Evolutionary conservation across 148 eudicot species (phyloP).

Genomic region (Fagopyrum homotropicum): DNA sequence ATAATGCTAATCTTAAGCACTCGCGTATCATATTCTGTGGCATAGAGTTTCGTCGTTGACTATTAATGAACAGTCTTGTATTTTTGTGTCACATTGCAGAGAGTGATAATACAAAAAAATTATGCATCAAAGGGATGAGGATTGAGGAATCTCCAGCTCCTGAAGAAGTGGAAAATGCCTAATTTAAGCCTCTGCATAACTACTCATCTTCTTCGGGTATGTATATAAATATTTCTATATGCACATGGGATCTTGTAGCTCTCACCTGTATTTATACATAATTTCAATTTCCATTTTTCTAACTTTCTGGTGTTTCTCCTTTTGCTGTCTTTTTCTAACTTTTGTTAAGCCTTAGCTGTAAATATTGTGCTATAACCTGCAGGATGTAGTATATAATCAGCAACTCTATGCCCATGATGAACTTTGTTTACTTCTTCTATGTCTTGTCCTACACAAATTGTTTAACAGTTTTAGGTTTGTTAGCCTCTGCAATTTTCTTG

Average conservation of each 20-base stretch:
- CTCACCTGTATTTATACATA: background rate
- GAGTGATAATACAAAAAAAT: background rate
- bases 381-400: background rate
- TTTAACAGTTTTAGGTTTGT: conserved; percentile 4
- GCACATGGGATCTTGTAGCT: conserved; percentile 12
- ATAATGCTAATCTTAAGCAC: too few species aligned
- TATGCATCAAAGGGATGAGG: background rate
- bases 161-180: conserved; percentile 7
- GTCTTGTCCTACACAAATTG: conserved; percentile 6
- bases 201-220: background rate
- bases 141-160: conserved; percentile 7
- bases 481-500: conserved; percentile 10
- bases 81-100: background rate
- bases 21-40: background rate
- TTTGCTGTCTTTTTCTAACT: background rate
- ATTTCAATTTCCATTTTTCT: background rate
- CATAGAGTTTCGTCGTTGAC: background rate
- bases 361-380: conserved; percentile 9
- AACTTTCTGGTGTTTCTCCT: conserved; percentile 3
- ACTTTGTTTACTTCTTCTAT: conserved; percentile 4
- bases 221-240: background rate
- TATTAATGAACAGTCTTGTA: background rate
- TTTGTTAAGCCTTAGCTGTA: conserved; percentile 7
- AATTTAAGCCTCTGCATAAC: background rate
- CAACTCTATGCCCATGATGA: conserved; percentile 1